Conservation (phyloP, 257 asterid genomes). For the Rauvolfia tetraphylla region DNA sequence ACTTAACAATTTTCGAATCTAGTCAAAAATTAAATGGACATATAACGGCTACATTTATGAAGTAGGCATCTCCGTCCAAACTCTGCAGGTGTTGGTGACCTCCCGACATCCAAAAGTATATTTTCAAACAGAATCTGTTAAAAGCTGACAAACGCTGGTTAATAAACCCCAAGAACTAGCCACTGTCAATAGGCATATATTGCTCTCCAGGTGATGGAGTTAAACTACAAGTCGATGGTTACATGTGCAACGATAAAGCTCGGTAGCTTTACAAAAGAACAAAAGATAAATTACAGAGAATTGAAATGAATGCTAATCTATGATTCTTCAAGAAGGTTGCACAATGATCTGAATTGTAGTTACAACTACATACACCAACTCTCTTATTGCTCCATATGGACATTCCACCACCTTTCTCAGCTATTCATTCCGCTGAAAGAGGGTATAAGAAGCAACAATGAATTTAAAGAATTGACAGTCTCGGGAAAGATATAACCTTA, state of each 20-base stretch:
- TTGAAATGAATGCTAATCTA: not conserved
- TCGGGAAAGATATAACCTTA: not conserved
- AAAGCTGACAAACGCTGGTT: too few relatives aligned
- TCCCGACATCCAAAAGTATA: too few relatives aligned
- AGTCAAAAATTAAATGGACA: too few relatives aligned
- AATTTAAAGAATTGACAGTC: not conserved
- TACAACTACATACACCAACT: not conserved
- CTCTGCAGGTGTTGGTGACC: too few relatives aligned
- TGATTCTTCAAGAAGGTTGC: not conserved
- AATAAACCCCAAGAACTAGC: too few relatives aligned
- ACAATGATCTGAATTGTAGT: not conserved
- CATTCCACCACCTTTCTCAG: slow-evolving; percentile 9
- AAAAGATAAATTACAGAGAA: slow-evolving; percentile 25
- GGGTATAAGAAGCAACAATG: slow-evolving; percentile 15
- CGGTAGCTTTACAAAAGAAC: slow-evolving; percentile 23
- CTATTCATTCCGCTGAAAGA: slow-evolving; percentile 8
- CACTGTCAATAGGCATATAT: not conserved
- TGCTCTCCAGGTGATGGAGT: not conserved
- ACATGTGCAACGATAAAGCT: not conserved
- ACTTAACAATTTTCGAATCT: too few relatives aligned
- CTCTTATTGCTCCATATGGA: slow-evolving; percentile 10
- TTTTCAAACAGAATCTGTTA: too few relatives aligned
- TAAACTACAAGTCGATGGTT: not conserved
- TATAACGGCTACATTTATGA: too few relatives aligned
- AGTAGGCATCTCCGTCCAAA: too few relatives aligned